Evolutionary conservation across 768 basidiomycete species (phyloP).

Genomic region (Hypsizygus marmoreus): DNA sequence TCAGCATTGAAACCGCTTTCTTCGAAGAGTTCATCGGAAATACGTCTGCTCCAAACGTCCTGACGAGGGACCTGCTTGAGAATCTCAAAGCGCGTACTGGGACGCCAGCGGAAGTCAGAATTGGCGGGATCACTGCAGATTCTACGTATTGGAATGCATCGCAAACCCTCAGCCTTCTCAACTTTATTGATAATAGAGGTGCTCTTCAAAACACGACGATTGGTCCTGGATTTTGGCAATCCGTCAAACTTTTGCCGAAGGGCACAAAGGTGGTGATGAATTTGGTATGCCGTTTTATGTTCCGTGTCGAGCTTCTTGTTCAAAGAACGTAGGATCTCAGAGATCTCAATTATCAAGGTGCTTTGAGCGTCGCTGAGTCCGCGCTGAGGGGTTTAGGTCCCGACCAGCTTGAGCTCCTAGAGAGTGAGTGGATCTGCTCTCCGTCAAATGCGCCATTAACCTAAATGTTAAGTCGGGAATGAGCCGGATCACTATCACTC

Average conservation of each 20-base stretch:
- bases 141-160: constrained; percentile 50
- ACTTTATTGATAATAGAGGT: constrained; percentile 45
- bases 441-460: not conserved
- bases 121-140: constrained; percentile 57
- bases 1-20: constrained; percentile 58
- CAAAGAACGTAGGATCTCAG: constrained; percentile 41
- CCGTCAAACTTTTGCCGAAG: constrained; percentile 43
- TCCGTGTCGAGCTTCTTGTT: not conserved
- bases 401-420: constrained; percentile 42
- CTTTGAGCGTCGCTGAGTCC: constrained; percentile 44
- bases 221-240: constrained; percentile 51
- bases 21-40: constrained; percentile 55
- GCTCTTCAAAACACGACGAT: constrained; percentile 52
- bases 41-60: constrained; percentile 38
- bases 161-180: constrained; percentile 40
- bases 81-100: constrained; percentile 48
- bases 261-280: constrained; percentile 51
- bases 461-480: constrained; percentile 45
- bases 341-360: constrained; percentile 43
- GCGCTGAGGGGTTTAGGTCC: constrained; percentile 37
- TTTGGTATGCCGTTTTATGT: constrained; percentile 30
- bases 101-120: constrained; percentile 46
- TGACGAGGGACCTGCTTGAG: constrained; percentile 45
- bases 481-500: constrained; percentile 54
- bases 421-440: constrained; percentile 35